These are phyloP conservation scores for Cephalotrichum gorgonifer DNA, from an alignment of 2,329 filamentous ascomycete genomes.

Conservation along the genomic window DNA sequence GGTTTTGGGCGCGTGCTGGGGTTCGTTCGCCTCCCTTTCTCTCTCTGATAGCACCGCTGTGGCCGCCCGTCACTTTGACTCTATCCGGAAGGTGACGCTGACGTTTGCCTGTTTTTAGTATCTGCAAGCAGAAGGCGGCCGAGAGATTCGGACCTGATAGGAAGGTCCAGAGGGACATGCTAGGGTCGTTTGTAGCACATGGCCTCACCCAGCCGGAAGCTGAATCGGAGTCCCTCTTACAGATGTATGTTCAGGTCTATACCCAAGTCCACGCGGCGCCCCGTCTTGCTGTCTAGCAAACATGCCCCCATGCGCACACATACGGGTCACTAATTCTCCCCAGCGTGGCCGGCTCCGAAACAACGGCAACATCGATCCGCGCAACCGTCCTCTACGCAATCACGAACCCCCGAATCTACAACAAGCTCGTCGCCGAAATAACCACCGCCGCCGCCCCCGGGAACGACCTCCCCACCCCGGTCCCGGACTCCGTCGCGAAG, in stretches of 20 bases:
- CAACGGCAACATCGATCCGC: constrained; percentile 44
- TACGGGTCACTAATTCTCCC: neutral
- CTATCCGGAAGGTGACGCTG: neutral
- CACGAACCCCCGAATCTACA: constrained; percentile 34
- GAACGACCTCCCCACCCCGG: constrained; percentile 8
- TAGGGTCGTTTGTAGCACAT: constrained; percentile 30
- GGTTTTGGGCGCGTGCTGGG: constrained; percentile 32
- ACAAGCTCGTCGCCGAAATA: constrained; percentile 34
- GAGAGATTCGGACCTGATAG: constrained; percentile 32
- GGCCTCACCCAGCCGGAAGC: constrained; percentile 25
- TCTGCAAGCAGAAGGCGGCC: constrained; percentile 33
- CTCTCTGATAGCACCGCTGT: too few species aligned
- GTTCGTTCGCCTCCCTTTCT: constrained; percentile 24
- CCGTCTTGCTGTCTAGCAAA: too few species aligned
- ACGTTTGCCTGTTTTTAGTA: constrained; percentile 16
- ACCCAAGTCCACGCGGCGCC: too few species aligned
- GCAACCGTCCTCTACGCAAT: constrained; percentile 40
- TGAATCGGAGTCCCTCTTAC: constrained; percentile 32
- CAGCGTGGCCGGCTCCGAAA: constrained; percentile 45
- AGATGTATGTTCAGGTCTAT: constrained; percentile 16
- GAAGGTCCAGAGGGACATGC: constrained; percentile 38
- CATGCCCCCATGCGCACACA: neutral
- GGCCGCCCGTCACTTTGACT: too few species aligned
- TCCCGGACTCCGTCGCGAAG: constrained; percentile 22
- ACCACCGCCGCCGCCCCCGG: constrained; percentile 12